Base-by-base conservation (phyloP, 768 basidiomycete species). In the Rhodotorula taiwanensis region DNA sequence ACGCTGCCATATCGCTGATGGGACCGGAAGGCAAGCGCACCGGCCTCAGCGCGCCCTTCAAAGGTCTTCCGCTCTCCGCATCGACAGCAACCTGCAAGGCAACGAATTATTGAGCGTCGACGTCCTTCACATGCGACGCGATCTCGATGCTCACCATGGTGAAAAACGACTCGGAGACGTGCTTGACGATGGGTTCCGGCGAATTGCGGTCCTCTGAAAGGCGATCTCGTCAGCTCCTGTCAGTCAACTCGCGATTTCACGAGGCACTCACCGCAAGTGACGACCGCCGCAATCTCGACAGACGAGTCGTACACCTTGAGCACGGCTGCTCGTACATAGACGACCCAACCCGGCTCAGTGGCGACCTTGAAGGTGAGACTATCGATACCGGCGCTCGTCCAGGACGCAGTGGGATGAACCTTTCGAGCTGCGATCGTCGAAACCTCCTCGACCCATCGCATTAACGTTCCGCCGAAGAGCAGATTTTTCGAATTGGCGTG, bases 401-500 rank as follows among this genome's bases (percentile, higher is more conserved):
- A 67, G 20, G 53, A 28, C 18, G 55, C 57, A 23, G 13, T 0
- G 6, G 60, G 61, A 33, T 41, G 50, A 27, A 68, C 44, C 28
- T 62, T 47, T 4, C 67, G 58, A 0, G 62, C 67, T 15, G 67
- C 63, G 25, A 69, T 62, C 31, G 59, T 52, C 42, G 41, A 34
- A 10, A 62, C 55, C 14, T 69, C 67, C 27, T 69, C 67, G n/a
- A 62, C 56, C 58, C 67, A 69, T 10, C 67, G 56, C 57, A 69
- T 65, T 21, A 69, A 57, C 11, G 52, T 47, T 10, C 67, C 67
- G 47, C 67, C 67, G 41, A 69, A 69, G 7, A 69, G 58, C 33
- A 69, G 56, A 5, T 52, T 21, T 55, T 68, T 68, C 27, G 45
- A 50, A 55, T 68, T 68, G 62, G 49, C 58, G 15, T 62, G 52